Evolutionary conservation across 1,284 basidiomycete species (phyloP), one percentile per base, ranked within the genome.

Genomic region (Moniliophthora roreri): DNA sequence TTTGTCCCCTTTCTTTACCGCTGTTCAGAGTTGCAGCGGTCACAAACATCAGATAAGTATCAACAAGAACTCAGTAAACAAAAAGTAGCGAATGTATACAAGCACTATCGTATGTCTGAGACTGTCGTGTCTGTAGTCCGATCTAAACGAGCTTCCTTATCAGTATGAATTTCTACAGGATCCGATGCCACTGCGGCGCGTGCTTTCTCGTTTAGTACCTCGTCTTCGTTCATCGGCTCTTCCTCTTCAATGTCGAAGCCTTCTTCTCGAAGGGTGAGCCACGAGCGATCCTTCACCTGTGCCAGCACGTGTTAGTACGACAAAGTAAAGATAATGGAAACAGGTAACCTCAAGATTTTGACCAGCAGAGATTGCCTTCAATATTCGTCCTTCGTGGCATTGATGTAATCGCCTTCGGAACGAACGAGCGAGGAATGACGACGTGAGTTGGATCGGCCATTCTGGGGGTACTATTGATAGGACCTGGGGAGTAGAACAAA

Each of bases 401-500:
- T 77, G 71, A 63, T 95, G 92, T n/a, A 91, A 69, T 3, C 85
- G 82, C 47, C 87, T 78, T 15, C 92, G 80, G 57, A 94, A 79
- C 0, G 91, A 88, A 2, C 92, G 84, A 10, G 83, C 70, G 49
- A 95, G 76, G 75, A 95, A 95, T 0, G 87, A 82, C 0, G 87
- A 83, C 57, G 94, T 76, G 5, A 82, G 71, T 20, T 78, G 75
- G 3, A 95, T 71, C 0, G 91, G 81, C 91, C 91, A 95, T 36
- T 81, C 72, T 24, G 80, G 66, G 0, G 93, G 93, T 18, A 95
- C 78, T 15, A 84, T 71, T 1, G 83, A 73, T 15, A 94, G 74
- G 28, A 91, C 82, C 88, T 93, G 57, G n/a, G 48, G 51, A 51
- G 35, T 51, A n/a, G 39, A 1, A 32, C 53, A 18, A 38, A 20